These are phyloP conservation scores for Begonia fuchsioides DNA, from an alignment of 306 rosid species.

Conservation along the genomic window DNA sequence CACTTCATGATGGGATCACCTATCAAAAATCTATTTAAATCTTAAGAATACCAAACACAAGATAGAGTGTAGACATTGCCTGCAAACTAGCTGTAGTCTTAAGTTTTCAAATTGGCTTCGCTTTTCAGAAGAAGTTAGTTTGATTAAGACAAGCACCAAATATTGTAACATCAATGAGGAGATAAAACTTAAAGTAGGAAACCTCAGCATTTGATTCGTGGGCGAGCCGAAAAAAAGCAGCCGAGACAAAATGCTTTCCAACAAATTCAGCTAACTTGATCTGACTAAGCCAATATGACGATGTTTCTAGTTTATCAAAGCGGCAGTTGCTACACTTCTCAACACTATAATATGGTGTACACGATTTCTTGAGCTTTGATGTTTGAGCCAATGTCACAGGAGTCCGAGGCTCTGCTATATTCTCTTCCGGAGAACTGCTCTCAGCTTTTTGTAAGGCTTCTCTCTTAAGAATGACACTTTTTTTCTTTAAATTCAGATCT, in stretches of 20 bases:
- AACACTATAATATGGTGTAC: slow-evolving; percentile 15
- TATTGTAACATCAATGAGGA: too few relatives aligned
- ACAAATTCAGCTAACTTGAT: slow-evolving; percentile 18
- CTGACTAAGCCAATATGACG: slow-evolving; percentile 18
- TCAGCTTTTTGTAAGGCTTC: not conserved
- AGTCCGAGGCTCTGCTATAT: slow-evolving; percentile 7
- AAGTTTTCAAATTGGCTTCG: too few relatives aligned
- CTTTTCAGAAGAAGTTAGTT: too few relatives aligned
- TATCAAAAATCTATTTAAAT: too few relatives aligned
- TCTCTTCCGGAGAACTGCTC: not conserved
- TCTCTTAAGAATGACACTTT: not conserved
- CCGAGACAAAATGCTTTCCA: slow-evolving; percentile 18
- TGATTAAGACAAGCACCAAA: too few relatives aligned
- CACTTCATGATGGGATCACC: too few relatives aligned
- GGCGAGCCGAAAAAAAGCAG: slow-evolving; percentile 20
- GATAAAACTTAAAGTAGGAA: not conserved
- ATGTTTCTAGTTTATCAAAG: slow-evolving; percentile 15
- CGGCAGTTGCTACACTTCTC: slow-evolving; percentile 19
- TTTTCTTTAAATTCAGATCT: slow-evolving; percentile 9
- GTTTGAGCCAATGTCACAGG: slow-evolving; percentile 5
- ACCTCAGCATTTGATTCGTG: slow-evolving; percentile 15
- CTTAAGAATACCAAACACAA: too few relatives aligned
- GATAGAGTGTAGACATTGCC: too few relatives aligned
- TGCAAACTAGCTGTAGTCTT: too few relatives aligned
- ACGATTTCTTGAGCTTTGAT: slow-evolving; percentile 1